A percentile compares a stretch with the other conserved stretches of the same genome.
Conservation (phyloP, 345 rosid genomes). For the Populus euphratica region DNA sequence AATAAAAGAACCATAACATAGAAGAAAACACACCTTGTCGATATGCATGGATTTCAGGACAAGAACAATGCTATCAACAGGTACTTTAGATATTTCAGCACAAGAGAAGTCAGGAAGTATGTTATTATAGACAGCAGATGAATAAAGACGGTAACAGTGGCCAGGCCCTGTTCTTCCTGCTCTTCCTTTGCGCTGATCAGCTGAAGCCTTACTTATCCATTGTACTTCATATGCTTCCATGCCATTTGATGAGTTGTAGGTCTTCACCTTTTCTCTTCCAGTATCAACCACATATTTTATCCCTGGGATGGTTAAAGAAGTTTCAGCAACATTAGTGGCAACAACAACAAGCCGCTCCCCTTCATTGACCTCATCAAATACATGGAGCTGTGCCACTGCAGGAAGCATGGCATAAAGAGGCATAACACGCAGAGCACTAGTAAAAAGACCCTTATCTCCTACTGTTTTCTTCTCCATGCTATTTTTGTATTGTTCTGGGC, state of each 20-base stretch:
- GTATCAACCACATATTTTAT: constrained; percentile 95
- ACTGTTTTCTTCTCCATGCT: constrained; percentile 19
- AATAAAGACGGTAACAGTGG: constrained; percentile 85
- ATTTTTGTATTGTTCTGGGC: constrained; percentile 23
- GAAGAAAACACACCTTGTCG: constrained; percentile 48
- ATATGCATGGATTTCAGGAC: constrained; percentile 83
- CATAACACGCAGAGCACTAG: constrained; percentile 49
- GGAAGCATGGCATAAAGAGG: constrained; percentile 95
- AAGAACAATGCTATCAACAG: constrained; percentile 82
- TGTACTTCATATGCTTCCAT: constrained; percentile 69
- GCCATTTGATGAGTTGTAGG: constrained; percentile 63
- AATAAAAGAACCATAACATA: background rate
- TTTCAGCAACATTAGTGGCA: constrained; percentile 97
- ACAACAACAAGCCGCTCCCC: constrained; percentile 81
- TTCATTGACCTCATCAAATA: constrained; percentile 73
- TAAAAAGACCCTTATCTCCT: constrained; percentile 21
- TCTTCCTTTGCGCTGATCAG: constrained; percentile 93
- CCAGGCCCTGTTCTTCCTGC: constrained; percentile 98
- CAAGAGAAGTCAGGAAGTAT: constrained; percentile 66
- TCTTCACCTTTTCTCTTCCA: constrained; percentile 84
- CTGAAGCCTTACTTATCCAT: constrained; percentile 94
- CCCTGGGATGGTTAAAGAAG: constrained; percentile 89
- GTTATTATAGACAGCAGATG: constrained; percentile 72
- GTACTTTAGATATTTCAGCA: constrained; percentile 80
- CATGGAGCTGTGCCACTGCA: constrained; percentile 74